These are phyloP conservation scores for Trichomonas tenax DNA, from an alignment of 208 protist species.

Conservation along the genomic window DNA sequence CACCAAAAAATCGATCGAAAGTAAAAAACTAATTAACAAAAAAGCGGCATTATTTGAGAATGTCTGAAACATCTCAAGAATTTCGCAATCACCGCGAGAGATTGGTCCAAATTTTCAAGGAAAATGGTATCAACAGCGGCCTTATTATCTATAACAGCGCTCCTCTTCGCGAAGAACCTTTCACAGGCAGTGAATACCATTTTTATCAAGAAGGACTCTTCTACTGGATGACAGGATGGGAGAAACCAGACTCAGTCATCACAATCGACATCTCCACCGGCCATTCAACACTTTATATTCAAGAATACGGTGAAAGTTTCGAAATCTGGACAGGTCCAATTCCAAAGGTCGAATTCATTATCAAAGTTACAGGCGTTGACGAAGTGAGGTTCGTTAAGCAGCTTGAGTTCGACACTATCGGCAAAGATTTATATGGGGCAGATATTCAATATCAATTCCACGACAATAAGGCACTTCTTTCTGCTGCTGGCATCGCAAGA, in stretches of 20 bases:
- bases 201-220: neutral
- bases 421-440: neutral
- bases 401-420: neutral
- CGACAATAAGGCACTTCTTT: neutral
- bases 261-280: neutral
- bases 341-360: neutral
- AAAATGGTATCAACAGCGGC: neutral
- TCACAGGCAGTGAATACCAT: neutral
- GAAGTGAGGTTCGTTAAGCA: neutral
- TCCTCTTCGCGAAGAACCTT: neutral
- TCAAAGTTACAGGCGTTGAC: neutral
- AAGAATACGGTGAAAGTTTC: neutral
- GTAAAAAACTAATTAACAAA: no score
- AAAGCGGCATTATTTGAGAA: neutral
- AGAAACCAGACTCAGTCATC: neutral
- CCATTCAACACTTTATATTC: neutral
- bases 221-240: neutral
- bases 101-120: neutral
- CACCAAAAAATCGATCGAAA: no score
- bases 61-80: neutral
- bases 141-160: neutral
- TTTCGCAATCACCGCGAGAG: neutral
- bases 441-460: neutral
- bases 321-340: constrained; percentile 9
- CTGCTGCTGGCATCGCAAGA: neutral